Evolutionary conservation across 495 filamentous ascomycete genomes (phyloP).

Genomic region (Xylaria flabelliformis): DNA sequence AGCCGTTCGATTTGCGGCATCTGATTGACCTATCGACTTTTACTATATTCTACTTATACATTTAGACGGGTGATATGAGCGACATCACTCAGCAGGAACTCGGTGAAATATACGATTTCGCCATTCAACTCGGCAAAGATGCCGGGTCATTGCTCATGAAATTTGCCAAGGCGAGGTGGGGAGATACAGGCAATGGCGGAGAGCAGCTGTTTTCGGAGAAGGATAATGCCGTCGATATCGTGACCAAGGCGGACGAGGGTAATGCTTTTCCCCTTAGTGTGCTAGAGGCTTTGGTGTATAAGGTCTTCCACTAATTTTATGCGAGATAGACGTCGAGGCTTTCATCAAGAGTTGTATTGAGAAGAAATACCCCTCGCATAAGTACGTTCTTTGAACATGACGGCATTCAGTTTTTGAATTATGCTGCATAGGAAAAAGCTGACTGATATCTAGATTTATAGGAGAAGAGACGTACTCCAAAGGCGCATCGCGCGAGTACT

Average conservation of each 20-base stretch:
- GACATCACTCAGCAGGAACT: conserved; percentile 43
- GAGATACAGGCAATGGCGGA: conserved; percentile 21
- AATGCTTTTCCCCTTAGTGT: conserved; percentile 27
- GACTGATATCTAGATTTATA: conserved; percentile 58
- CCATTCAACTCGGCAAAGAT: conserved; percentile 66
- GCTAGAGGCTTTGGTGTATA: background rate
- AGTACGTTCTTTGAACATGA: conserved; percentile 48
- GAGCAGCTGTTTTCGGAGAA: conserved; percentile 56
- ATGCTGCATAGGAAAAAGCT: background rate
- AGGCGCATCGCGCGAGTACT: conserved; percentile 62
- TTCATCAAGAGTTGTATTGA: conserved; percentile 65
- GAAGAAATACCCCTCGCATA: conserved; percentile 64
- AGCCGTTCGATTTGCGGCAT: background rate
- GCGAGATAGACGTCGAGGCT: conserved; percentile 65
- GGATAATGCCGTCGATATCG: conserved; percentile 72
- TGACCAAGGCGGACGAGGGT: conserved; percentile 75
- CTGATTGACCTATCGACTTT: background rate
- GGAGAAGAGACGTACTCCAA: conserved; percentile 75
- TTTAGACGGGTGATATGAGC: conserved; percentile 17
- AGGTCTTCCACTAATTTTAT: background rate
- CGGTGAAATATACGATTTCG: conserved; percentile 69
- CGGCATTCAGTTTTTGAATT: background rate
- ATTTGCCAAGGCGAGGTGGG: conserved; percentile 54
- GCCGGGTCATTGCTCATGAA: conserved; percentile 66
- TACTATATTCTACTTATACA: background rate